Base-by-base conservation (phyloP, 768 basidiomycete species). In the Fistulinella prunicolor region DNA sequence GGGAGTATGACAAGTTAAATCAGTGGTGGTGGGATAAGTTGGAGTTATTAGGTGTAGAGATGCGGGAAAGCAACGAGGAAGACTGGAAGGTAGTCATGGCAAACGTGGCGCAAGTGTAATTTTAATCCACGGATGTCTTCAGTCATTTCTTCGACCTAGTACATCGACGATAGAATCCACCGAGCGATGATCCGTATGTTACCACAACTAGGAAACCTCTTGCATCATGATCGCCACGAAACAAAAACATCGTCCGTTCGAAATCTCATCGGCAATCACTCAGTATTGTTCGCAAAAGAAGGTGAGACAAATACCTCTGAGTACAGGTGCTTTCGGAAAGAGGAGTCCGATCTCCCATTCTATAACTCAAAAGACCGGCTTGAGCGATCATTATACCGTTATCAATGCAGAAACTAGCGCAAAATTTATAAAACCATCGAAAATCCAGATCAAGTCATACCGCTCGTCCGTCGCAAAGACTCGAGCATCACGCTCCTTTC, bases 331-430 rank as follows among this genome's bases (percentile, higher is more conserved):
- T 94, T 61, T 95, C 80, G 22, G 77, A 65, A 23, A 98, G 62
- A 2, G 86, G 78, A 0, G 94, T 97, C 39, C 70, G 68, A 51
- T 83, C 77, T 21, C 95, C 96, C 93, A 94, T 97, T 3, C 96
- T 79, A 65, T 82, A 93, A 53, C 85, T 83, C 30, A 99, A 75
- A 23, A 99, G 77, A 6, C 96, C 96, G 6, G 96, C 96, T 62
- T 99, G 96, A 3, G 96, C 95, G 46, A 99, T 98, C 96, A 99
- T 99, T 57, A 98, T 95, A 1, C 96, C 96, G 57, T 99, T 99
- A 66, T 99, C 96, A 51, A 99, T 98, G 69, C 96, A 98, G 68
- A 95, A 98, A 45, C 94, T 95, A 58, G n/a, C n/a, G 19, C 32
- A 38, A 36, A 17, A 17, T 9, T 44, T 41, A 47, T 44, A 40